Evolutionary conservation across 768 basidiomycete genomes (phyloP).

Genomic region (Hericium alpestre): DNA sequence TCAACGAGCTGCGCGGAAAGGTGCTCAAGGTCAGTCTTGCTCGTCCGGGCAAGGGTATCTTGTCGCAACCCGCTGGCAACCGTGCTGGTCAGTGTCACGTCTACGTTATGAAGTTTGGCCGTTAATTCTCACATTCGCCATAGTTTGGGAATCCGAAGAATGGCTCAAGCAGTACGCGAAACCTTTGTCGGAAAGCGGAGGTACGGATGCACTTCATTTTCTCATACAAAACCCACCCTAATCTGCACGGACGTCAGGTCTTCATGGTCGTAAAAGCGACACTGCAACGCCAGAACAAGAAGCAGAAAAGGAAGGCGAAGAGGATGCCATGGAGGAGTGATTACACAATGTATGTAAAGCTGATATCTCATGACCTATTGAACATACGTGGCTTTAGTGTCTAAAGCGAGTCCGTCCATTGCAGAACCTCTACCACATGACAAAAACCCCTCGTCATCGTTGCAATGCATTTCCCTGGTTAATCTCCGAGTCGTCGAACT

Average conservation of each 20-base stretch:
- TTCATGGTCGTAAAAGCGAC: slow-evolving; percentile 35
- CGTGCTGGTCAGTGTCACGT: slow-evolving; percentile 52
- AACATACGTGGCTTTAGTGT: not conserved
- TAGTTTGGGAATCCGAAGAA: slow-evolving; percentile 95
- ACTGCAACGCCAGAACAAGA: slow-evolving; percentile 9
- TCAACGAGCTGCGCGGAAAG: slow-evolving; percentile 75
- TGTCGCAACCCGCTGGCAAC: slow-evolving; percentile 52
- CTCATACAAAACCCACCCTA: not conserved
- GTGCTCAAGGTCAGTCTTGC: slow-evolving; percentile 80
- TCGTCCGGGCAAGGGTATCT: slow-evolving; percentile 58
- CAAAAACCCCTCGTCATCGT: slow-evolving; percentile 9
- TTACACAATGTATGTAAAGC: not conserved
- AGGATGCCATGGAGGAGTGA: slow-evolving; percentile 62
- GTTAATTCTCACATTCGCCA: not conserved
- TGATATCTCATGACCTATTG: not conserved
- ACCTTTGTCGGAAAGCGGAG: slow-evolving; percentile 65
- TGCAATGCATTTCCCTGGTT: slow-evolving; percentile 37
- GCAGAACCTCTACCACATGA: not conserved
- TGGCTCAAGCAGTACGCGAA: slow-evolving; percentile 81
- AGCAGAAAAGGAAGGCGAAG: slow-evolving; percentile 23
- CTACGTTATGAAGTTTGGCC: not conserved
- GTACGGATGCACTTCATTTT: slow-evolving; percentile 25
- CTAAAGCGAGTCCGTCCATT: not conserved
- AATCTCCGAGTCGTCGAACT: slow-evolving; percentile 55
- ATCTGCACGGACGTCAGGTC: slow-evolving; percentile 18